Conservation (phyloP, 495 filamentous ascomycete genomes). For the Podospora australis region DNA sequence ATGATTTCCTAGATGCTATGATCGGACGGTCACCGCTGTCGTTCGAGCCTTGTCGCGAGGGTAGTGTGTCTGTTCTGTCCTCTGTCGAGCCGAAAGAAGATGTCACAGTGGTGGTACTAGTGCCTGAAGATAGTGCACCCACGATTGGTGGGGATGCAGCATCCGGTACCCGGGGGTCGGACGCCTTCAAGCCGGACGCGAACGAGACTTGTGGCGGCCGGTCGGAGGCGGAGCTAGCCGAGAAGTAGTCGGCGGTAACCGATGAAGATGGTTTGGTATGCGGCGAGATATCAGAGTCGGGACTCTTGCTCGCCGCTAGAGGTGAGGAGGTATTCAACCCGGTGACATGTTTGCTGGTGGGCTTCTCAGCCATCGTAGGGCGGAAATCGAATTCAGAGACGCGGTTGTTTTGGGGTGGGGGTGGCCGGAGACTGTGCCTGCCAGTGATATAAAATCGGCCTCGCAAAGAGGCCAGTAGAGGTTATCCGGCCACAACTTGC, state of each 20-base stretch:
- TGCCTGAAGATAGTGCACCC: constrained; percentile 18
- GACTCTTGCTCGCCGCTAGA: constrained; percentile 26
- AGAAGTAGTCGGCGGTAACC: constrained; percentile 34
- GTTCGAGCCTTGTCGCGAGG: constrained; percentile 20
- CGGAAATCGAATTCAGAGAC: too few relatives aligned
- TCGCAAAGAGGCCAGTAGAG: constrained; percentile 42
- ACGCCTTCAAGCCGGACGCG: constrained; percentile 14
- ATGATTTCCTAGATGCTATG: constrained; percentile 35
- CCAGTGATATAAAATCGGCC: constrained; percentile 38
- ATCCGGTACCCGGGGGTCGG: constrained; percentile 8
- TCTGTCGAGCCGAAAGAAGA: constrained; percentile 16
- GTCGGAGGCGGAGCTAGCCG: not conserved
- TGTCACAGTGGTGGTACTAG: constrained; percentile 19
- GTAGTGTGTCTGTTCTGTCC: constrained; percentile 7
- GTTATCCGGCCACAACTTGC: constrained; percentile 34
- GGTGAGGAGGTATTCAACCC: constrained; percentile 11
- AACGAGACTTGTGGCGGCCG: not conserved
- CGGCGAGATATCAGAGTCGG: constrained; percentile 35
- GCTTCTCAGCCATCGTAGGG: constrained; percentile 24
- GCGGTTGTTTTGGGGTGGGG: not conserved
- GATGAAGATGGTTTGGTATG: constrained; percentile 22
- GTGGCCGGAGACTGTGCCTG: constrained; percentile 22
- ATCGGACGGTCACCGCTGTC: constrained; percentile 14
- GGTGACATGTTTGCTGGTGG: constrained; percentile 23
- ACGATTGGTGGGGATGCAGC: constrained; percentile 8